Conservation (phyloP, 345 rosid species). For the Eucalyptus polyanthemos region DNA sequence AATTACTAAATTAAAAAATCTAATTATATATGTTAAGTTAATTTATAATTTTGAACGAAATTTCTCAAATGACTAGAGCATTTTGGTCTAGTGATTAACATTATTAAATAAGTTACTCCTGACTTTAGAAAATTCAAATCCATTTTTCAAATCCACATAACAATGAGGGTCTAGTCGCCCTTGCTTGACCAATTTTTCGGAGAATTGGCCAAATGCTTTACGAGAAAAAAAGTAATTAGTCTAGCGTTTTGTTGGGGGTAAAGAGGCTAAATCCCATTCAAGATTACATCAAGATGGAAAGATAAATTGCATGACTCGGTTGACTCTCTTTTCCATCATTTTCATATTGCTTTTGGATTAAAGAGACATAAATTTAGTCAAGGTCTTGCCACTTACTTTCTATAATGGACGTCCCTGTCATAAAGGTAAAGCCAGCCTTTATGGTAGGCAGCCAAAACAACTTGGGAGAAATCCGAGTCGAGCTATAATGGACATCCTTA, state of each 20-base stretch:
- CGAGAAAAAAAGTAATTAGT: neutral
- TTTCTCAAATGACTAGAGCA: neutral
- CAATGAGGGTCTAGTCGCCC: fast-evolving
- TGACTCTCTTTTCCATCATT: neutral
- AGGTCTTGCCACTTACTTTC: neutral
- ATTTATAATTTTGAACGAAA: too few species aligned
- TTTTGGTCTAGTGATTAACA: fast-evolving
- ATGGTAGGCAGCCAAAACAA: fast-evolving
- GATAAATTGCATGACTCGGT: fast-evolving
- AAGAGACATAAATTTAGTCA: neutral
- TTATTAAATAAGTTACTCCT: too few species aligned
- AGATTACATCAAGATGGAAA: neutral
- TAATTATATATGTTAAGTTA: too few species aligned
- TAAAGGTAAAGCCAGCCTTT: fast-evolving
- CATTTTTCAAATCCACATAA: fast-evolving
- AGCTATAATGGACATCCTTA: too few species aligned
- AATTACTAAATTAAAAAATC: neutral
- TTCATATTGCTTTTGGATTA: neutral
- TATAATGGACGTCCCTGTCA: fast-evolving
- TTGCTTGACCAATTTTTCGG: too few species aligned
- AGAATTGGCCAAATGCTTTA: neutral
- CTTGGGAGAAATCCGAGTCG: fast-evolving
- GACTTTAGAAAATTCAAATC: too few species aligned
- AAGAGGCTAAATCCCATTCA: neutral
- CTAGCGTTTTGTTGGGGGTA: neutral